Percentiles rank a stretch among this genome's conserved stretches.
phyloP scores from a whole-genome alignment of 352 stramenopile genomes.

The Aphanomyces euteiches region DNA sequence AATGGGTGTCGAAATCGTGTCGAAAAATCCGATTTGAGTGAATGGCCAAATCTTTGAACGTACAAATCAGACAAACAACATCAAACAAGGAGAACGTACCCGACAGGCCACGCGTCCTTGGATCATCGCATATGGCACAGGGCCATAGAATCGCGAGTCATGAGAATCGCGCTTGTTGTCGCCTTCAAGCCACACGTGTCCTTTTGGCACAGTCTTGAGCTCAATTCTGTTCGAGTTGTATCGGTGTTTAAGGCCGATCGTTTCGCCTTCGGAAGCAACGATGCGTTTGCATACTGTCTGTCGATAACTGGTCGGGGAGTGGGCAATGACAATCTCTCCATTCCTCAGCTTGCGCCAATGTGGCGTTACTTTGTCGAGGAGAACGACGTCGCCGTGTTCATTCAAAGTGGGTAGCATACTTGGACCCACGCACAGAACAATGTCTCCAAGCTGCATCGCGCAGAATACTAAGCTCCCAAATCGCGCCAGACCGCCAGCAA shows the following conservation, averaged over 20 bases:
- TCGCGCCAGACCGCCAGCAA: conserved; percentile 42
- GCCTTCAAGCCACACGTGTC: conserved; percentile 95
- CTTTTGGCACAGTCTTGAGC: conserved; percentile 61
- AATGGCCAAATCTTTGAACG: conserved; percentile 68
- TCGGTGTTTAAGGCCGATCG: conserved; percentile 51
- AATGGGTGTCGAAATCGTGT: conserved; percentile 32
- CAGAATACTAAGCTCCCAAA: conserved; percentile 74
- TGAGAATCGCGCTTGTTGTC: conserved; percentile 96
- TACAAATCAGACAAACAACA: conserved; percentile 9
- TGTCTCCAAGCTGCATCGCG: conserved; percentile 62
- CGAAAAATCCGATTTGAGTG: conserved; percentile 59
- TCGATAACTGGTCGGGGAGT: conserved; percentile 76
- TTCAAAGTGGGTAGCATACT: conserved; percentile 90
- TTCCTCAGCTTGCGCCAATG: conserved; percentile 54
- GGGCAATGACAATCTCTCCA: conserved; percentile 86
- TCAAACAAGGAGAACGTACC: conserved; percentile 47
- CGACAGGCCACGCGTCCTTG: conserved; percentile 85
- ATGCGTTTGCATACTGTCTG: conserved; percentile 90
- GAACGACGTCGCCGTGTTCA: conserved; percentile 83
- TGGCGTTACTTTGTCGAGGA: conserved; percentile 85
- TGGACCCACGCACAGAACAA: conserved; percentile 83
- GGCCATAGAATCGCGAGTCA: conserved; percentile 94
- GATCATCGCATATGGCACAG: conserved; percentile 89
- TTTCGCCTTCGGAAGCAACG: conserved; percentile 77
- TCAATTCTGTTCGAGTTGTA: conserved; percentile 29